Evolutionary conservation across 139 green algal species (phyloP), one percentile per base, ranked within the genome.

Genomic region (Pleodorina starrii): DNA sequence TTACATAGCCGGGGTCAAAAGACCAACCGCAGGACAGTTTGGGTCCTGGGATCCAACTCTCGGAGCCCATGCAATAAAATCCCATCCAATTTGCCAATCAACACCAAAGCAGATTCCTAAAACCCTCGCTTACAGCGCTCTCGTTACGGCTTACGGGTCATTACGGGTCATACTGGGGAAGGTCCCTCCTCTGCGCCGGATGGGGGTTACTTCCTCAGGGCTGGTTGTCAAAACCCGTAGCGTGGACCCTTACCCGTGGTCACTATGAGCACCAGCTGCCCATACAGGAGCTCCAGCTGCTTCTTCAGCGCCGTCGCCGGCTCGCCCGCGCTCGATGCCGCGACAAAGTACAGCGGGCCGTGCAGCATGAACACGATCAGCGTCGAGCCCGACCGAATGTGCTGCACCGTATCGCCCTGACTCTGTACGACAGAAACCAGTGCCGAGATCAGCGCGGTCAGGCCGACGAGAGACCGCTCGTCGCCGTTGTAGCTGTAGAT

Each of bases 401-500:
- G 78, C 57, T 92, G 88, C 2, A 96, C 51, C 29, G 82, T 40
- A 46, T 95, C 93, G 17, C 90, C 92, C 43, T 90, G 91, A 66
- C 92, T 92, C 54, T 92, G 73, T 10, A 94, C 85, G 36, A 97
- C 95, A 10, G 90, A 92, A 7, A 94, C 76, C 36, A 97, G 75
- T 0, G 94, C 95, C 17, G 96, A 92, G 12, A 96, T 92, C 43
- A 97, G 89, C 6, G 94, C 96, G 66, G 93, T 94, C 46, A 98
- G 73, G 43, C 90, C 90, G 38, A 93, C 95, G 35, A 98, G 89
- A 0, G 91, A 88, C 50, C 94, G 57, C 79, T 97, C 95, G 40
- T 97, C 94, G 11, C 95, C 95, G 81, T 97, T 93, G 29, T 91
- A 81, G 23, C 90, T 92, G 85, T 93, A 98, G 17, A 98, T 92